Evolutionary conservation across 129 eudicot genomes (phyloP).

Genomic region (Sambucus nigra): DNA sequence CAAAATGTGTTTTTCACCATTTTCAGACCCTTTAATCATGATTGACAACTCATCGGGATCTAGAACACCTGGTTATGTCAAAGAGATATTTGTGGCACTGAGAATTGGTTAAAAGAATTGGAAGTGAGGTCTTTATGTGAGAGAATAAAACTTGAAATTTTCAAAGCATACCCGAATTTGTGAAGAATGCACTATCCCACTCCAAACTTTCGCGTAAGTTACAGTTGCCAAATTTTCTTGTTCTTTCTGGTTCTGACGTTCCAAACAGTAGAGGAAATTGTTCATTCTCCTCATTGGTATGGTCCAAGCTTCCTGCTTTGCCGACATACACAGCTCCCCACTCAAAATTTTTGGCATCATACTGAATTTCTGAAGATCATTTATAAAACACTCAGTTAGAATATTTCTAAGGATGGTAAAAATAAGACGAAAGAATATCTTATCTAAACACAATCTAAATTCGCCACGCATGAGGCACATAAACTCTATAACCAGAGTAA

Average conservation of each 20-base stretch:
- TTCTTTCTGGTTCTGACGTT: constrained; percentile 41
- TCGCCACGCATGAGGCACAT: too few species aligned
- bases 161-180: constrained; percentile 54
- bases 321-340: too few species aligned
- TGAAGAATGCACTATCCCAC: constrained; percentile 97
- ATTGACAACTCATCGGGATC: constrained; percentile 86
- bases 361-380: too few species aligned
- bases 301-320: too few species aligned
- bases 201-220: constrained; percentile 94
- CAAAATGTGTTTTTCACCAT: constrained; percentile 28
- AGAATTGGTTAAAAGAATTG: background rate
- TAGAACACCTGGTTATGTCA: constrained; percentile 51
- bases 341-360: too few species aligned
- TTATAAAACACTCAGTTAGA: too few species aligned
- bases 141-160: background rate
- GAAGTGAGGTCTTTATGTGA: background rate
- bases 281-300: too few species aligned
- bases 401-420: too few species aligned
- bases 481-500: too few species aligned
- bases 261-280: constrained; percentile 33
- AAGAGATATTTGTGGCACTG: constrained; percentile 1
- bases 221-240: constrained; percentile 36
- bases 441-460: too few species aligned
- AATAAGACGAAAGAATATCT: too few species aligned
- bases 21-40: constrained; percentile 70